Evolutionary conservation across 371 early-diverging fungal species (phyloP), one percentile per base, ranked within the genome.

Genomic region (Blakeslea trispora): DNA sequence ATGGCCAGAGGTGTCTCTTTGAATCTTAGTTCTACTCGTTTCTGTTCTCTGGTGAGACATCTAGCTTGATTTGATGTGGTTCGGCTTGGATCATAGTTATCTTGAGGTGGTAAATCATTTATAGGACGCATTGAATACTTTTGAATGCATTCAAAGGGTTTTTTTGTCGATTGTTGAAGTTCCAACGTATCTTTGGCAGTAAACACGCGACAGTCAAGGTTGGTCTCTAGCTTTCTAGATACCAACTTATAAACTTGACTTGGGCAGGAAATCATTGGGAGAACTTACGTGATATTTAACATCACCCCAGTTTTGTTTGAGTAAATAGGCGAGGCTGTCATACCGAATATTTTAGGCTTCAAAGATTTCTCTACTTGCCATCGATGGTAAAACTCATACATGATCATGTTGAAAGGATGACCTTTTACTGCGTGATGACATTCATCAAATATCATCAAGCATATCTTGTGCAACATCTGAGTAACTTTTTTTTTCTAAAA

Each of bases 371-470:
- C 67, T 21, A 74, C 63, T 13, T 50, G 15, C 15, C 22, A 37
- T 13, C 57, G 55, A 47, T 81, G 71, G 63, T 93, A 94, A 61
- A 90, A 90, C 50, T 90, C 84, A 21, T 77, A 69, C 91, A 95
- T 92, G 42, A 96, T 86, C 24, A 83, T 67, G 52, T 88, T 84
- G 72, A 90, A 95, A 0, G 90, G 86, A 55, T 93, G 91, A n/a
- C 81, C 69, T 61, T 87, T 89, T 18, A 86, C 73, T 11, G 91
- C 83, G 60, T 95, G 93, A 68, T 96, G 97, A 47, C 91, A 91
- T 68, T 96, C 97, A 64, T 96, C 97, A 66, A 96, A 91, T 5
- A 96, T 79, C 8, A 96, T 64, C 35, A 96, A 64, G 61, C 79
- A 75, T 21, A 93, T 76, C 89, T 88, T 28, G 28, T 28, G 28